Conservation (phyloP, 805 yeast genomes). For the Hanseniaspora hatyaiensis region DNA sequence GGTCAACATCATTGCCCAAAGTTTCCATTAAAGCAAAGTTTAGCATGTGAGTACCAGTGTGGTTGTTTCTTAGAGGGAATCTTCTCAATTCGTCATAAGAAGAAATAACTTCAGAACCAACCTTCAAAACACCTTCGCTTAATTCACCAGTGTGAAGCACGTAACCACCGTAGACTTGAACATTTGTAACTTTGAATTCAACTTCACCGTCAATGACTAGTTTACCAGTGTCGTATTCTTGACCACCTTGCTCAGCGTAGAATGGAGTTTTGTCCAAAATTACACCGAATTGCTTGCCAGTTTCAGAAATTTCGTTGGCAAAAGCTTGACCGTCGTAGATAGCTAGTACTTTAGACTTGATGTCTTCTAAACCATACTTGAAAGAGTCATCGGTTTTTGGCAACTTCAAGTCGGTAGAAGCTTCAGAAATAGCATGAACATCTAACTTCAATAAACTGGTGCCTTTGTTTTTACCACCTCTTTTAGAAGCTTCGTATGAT, state of each 20-base stretch:
- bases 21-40: constrained; percentile 80
- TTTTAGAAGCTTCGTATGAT: constrained; percentile 91
- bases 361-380: constrained; percentile 65
- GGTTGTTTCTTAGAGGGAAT: constrained; percentile 93
- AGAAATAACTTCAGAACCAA: constrained; percentile 65
- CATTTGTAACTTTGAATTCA: constrained; percentile 84
- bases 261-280: constrained; percentile 83
- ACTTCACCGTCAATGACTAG: constrained; percentile 76
- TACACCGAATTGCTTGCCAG: constrained; percentile 57
- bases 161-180: constrained; percentile 85
- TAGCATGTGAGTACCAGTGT: constrained; percentile 93
- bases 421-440: constrained; percentile 74
- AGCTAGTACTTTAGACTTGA: constrained; percentile 37
- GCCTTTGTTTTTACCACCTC: constrained; percentile 54
- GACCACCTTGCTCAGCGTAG: constrained; percentile 99
- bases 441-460: constrained; percentile 64
- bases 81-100: constrained; percentile 88
- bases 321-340: constrained; percentile 20
- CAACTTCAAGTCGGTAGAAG: constrained; percentile 47
- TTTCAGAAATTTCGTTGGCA: constrained; percentile 33
- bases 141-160: constrained; percentile 87
- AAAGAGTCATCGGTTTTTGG: constrained; percentile 73
- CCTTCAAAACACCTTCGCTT: constrained; percentile 60
- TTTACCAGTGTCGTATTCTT: constrained; percentile 90
- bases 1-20: constrained; percentile 80